A percentile compares a stretch with the other conserved stretches of the same genome.
These are phyloP conservation scores for Ustilago nuda DNA, from an alignment of 1,284 basidiomycete species.

Conservation along the genomic window DNA sequence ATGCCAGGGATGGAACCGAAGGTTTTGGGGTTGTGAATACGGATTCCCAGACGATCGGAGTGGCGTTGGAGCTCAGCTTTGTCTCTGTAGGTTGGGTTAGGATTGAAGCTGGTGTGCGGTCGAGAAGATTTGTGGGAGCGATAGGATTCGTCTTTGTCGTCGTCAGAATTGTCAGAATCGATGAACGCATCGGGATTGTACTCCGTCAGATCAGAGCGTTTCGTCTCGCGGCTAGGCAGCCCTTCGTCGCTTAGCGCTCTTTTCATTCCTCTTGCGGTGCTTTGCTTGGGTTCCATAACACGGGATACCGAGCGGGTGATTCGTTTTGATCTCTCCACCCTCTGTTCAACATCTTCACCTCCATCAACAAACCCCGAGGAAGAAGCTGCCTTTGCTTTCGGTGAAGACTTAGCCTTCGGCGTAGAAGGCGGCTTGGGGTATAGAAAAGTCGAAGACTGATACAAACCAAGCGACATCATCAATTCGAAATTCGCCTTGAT, in stretches of 20 bases:
- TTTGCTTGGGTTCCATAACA: background rate
- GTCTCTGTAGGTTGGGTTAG: background rate
- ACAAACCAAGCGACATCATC: slow-evolving; percentile 39
- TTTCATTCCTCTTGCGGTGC: slow-evolving; percentile 7
- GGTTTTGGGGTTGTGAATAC: slow-evolving; percentile 50
- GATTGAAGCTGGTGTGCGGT: slow-evolving; percentile 6
- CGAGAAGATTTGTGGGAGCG: background rate
- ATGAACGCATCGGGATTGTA: background rate
- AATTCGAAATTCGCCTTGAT: slow-evolving; percentile 42
- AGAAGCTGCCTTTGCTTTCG: slow-evolving; percentile 2
- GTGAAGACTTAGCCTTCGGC: slow-evolving; percentile 1
- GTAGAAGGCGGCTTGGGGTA: slow-evolving; percentile 3
- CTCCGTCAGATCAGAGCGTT: background rate
- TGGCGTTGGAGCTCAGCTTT: slow-evolving; percentile 9
- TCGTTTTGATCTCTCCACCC: slow-evolving; percentile 1
- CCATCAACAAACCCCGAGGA: background rate
- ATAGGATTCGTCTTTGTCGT: slow-evolving; percentile 4
- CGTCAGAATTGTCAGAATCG: slow-evolving; percentile 13
- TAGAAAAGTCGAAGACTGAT: slow-evolving; percentile 14
- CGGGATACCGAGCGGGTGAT: slow-evolving; percentile 30
- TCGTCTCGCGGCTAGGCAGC: background rate
- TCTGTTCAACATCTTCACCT: background rate
- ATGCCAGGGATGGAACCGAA: slow-evolving; percentile 70
- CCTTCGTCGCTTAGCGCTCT: slow-evolving; percentile 8
- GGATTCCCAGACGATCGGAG: slow-evolving; percentile 34